Conservation (phyloP, 2,329 filamentous ascomycete species). For the Botrytis tulipae region DNA sequence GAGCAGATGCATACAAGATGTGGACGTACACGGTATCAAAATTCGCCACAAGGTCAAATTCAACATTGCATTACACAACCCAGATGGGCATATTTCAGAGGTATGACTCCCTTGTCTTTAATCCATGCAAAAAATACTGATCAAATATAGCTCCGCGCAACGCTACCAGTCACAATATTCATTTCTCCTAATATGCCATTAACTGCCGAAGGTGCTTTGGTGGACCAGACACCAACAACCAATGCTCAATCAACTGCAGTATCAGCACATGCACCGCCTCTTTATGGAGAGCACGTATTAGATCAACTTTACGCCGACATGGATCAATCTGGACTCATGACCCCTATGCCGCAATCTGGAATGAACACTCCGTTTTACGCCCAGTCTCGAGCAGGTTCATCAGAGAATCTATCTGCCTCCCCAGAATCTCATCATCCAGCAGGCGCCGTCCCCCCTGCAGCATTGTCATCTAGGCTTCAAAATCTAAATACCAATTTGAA, state of each 20-base stretch:
- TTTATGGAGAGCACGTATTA: slow-evolving; percentile 85
- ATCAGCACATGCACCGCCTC: slow-evolving; percentile 73
- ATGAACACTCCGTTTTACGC: slow-evolving; percentile 76
- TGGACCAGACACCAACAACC: slow-evolving; percentile 56
- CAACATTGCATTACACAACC: slow-evolving; percentile 87
- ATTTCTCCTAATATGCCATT: slow-evolving; percentile 92
- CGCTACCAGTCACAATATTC: slow-evolving; percentile 87
- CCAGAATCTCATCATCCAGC: slow-evolving; percentile 48
- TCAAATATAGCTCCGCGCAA: slow-evolving; percentile 69
- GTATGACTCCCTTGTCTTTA: slow-evolving; percentile 42
- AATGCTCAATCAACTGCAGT: slow-evolving; percentile 47
- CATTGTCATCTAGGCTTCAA: slow-evolving; percentile 65
- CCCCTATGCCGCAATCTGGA: slow-evolving; percentile 67
- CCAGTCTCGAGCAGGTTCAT: slow-evolving; percentile 71
- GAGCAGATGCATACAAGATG: slow-evolving; percentile 82
- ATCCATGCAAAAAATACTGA: slow-evolving; percentile 26
- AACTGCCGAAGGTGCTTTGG: slow-evolving; percentile 80
- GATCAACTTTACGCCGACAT: slow-evolving; percentile 90
- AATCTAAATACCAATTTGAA: slow-evolving; percentile 67
- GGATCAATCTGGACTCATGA: slow-evolving; percentile 77
- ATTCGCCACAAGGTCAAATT: slow-evolving; percentile 90
- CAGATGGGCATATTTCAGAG: slow-evolving; percentile 92
- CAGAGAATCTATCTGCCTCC: slow-evolving; percentile 69
- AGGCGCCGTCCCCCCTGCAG: slow-evolving; percentile 49
- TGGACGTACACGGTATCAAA: slow-evolving; percentile 86